These are phyloP conservation scores for Schoenoplectus tabernaemontani DNA, from an alignment of 202 grass and related monocot genomes.

Conservation along the genomic window DNA sequence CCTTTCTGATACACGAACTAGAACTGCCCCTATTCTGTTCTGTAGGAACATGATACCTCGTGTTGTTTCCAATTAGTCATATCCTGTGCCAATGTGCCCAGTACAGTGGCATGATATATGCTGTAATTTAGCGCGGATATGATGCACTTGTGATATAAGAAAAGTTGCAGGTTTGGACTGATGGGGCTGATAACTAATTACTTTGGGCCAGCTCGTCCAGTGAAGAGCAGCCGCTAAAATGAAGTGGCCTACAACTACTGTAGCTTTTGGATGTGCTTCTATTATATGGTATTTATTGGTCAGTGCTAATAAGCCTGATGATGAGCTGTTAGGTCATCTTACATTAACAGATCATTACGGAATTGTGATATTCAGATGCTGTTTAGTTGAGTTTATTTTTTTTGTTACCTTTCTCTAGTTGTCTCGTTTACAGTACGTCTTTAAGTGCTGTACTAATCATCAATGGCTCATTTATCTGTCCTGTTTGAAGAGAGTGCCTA, in stretches of 20 bases:
- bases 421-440: not conserved
- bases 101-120: not conserved
- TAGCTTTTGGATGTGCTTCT: not conserved
- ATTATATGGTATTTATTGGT: not conserved
- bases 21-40: not conserved
- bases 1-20: not conserved
- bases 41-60: not conserved
- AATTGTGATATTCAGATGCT: not conserved
- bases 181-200: slow-evolving; percentile 96
- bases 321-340: not conserved
- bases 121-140: not conserved
- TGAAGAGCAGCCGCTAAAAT: slow-evolving; percentile 40
- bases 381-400: not conserved
- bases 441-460: not conserved
- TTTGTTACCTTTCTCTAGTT: not conserved
- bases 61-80: not conserved
- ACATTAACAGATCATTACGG: not conserved
- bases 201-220: slow-evolving; percentile 57
- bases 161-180: slow-evolving; percentile 68
- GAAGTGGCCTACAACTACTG: not conserved
- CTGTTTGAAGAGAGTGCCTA: not conserved
- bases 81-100: not conserved
- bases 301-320: not conserved
- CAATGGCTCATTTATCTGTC: not conserved
- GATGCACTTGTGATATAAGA: not conserved